These are phyloP conservation scores for Suillus subaureus DNA, from an alignment of 768 basidiomycete genomes.

Conservation along the genomic window DNA sequence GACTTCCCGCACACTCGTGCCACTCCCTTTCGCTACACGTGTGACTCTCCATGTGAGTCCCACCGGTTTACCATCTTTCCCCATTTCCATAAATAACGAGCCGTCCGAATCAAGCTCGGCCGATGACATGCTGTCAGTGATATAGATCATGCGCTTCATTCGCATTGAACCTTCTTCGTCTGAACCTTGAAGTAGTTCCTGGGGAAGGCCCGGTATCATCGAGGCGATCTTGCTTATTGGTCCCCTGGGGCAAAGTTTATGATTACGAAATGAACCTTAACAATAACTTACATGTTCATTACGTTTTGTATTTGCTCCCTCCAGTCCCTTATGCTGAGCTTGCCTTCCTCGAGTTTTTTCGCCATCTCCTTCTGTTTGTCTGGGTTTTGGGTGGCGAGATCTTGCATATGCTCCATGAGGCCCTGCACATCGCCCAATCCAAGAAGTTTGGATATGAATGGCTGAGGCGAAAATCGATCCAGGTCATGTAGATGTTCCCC, in stretches of 20 bases:
- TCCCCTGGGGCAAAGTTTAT: slow-evolving; percentile 62
- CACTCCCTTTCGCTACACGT: slow-evolving; percentile 90
- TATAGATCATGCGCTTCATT: slow-evolving; percentile 98
- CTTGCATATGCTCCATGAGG: slow-evolving; percentile 98
- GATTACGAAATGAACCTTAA: slow-evolving; percentile 8
- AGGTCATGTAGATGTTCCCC: slow-evolving; percentile 98
- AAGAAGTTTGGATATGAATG: slow-evolving; percentile 95
- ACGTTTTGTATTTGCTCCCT: slow-evolving; percentile 96
- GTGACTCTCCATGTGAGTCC: slow-evolving; percentile 91
- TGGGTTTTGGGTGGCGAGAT: slow-evolving; percentile 88
- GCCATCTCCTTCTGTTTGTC: slow-evolving; percentile 98
- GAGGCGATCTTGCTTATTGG: slow-evolving; percentile 97
- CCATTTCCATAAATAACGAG: slow-evolving; percentile 81
- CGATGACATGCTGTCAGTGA: slow-evolving; percentile 97
- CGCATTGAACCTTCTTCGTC: slow-evolving; percentile 91
- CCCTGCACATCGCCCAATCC: slow-evolving; percentile 97
- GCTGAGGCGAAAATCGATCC: slow-evolving; percentile 92
- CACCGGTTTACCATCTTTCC: slow-evolving; percentile 80
- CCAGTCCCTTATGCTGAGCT: slow-evolving; percentile 96
- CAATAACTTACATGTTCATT: slow-evolving; percentile 87
- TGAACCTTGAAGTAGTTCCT: slow-evolving; percentile 86
- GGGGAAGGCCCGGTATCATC: slow-evolving; percentile 97
- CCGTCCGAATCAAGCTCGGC: slow-evolving; percentile 95
- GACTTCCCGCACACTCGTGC: slow-evolving; percentile 95
- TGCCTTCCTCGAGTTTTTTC: slow-evolving; percentile 96